Conservation (phyloP, 257 asterid genomes). For the Plantago ovata region DNA sequence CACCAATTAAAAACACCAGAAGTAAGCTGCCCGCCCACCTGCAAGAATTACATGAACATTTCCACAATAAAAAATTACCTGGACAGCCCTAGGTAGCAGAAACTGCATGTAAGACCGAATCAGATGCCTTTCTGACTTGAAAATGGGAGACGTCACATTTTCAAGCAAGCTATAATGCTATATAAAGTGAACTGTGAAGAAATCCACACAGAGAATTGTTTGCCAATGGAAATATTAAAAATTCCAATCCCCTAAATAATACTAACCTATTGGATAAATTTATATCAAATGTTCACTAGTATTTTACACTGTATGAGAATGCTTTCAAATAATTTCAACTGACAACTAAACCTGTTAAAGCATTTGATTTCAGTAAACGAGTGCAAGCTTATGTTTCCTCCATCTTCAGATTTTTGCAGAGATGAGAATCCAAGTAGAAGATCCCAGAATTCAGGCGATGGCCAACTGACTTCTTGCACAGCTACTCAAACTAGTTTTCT, state of each 20-base stretch:
- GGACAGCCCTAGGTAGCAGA: constrained; percentile 63
- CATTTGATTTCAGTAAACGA: constrained; percentile 74
- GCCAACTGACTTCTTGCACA: constrained; percentile 48
- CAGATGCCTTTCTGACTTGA: constrained; percentile 75
- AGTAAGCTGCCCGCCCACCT: too few species aligned
- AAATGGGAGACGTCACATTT: constrained; percentile 77
- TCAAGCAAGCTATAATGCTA: constrained; percentile 92
- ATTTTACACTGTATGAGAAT: constrained; percentile 9
- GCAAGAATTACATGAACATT: constrained; percentile 33
- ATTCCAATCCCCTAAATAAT: constrained; percentile 83
- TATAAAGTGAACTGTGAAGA: constrained; percentile 87
- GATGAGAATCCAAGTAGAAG: constrained; percentile 64
- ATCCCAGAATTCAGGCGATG: constrained; percentile 85
- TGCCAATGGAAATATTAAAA: constrained; percentile 66
- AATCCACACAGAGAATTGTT: constrained; percentile 80
- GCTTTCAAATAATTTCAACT: constrained; percentile 1
- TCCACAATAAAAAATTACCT: constrained; percentile 26
- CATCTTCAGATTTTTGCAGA: constrained; percentile 45
- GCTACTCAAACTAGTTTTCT: constrained; percentile 31
- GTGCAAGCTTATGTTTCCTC: constrained; percentile 52
- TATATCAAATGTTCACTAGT: constrained; percentile 13
- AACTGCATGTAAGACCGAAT: constrained; percentile 61
- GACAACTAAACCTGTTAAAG: constrained; percentile 74
- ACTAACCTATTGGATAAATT: constrained; percentile 52
- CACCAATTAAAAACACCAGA: too few species aligned